A percentile compares a stretch with the other conserved stretches of the same genome.
These are phyloP conservation scores for Erysimum pusillum DNA, from an alignment of 441 rosid species.

Conservation along the genomic window DNA sequence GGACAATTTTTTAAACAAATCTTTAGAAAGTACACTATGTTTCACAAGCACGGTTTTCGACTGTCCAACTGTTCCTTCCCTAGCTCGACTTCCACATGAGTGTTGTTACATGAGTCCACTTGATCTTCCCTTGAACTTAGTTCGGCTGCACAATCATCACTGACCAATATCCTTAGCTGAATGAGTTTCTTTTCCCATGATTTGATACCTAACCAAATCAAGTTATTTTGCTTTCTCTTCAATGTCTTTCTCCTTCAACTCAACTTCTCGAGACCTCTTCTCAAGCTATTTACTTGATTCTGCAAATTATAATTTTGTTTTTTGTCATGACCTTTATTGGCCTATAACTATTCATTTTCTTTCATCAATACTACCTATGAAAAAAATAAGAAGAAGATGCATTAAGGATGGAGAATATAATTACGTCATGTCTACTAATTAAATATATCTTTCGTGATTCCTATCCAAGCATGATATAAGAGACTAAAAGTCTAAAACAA, in stretches of 20 bases:
- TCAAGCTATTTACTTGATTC: too few species aligned
- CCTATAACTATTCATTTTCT: too few species aligned
- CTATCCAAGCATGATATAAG: too few species aligned
- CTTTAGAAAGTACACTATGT: background rate
- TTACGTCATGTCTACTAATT: too few species aligned
- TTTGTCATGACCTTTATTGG: too few species aligned
- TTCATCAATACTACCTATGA: too few species aligned
- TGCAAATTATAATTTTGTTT: too few species aligned
- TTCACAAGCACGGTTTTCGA: background rate
- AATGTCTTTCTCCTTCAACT: background rate
- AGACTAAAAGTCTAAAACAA: too few species aligned
- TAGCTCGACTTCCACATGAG: background rate
- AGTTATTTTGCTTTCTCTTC: slow-evolving; percentile 1
- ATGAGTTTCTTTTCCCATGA: slow-evolving; percentile 1
- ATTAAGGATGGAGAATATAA: too few species aligned
- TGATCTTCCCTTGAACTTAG: background rate
- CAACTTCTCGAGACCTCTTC: background rate
- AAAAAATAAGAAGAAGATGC: too few species aligned
- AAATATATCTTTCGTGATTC: too few species aligned
- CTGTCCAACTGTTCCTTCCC: background rate
- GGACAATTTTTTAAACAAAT: too few species aligned
- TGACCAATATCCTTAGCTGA: background rate
- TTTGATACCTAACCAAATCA: background rate
- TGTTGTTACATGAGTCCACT: background rate
- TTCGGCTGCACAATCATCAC: background rate